Evolutionary conservation across 768 basidiomycete genomes (phyloP), one percentile per base, ranked within the genome.

Genomic region (Rhizopogon roseolus): DNA sequence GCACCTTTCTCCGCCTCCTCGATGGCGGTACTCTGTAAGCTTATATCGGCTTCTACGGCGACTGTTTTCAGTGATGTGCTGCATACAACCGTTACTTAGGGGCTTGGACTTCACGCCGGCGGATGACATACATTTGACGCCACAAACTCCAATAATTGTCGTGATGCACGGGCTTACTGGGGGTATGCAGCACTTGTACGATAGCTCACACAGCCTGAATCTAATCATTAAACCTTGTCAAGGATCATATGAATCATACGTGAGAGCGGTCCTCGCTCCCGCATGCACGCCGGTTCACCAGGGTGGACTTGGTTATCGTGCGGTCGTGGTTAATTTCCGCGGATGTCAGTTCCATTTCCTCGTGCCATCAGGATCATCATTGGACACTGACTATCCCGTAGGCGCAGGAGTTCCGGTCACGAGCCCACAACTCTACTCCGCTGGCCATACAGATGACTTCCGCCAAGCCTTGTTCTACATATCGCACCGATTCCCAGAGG

Each of bases 211-310:
- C 54, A 17, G 36, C 42, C 40, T 34, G 22, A 32, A 28, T 37
- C 27, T 42, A 32, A 41, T 57, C 40, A 29, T 25, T 59, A 34
- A 61, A 32, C 38, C 41, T 54, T 50, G 57, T 32, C 55, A 57
- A 92, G 90, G 91, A 38, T 93, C 90, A 17, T 83, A 96, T 65
- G 96, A 96, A 75, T 77, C 86, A 17, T 98, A 97, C 64, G 90
- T 97, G 41, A 78, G 93, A 57, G 85, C 89, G 28, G 78, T 97
- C 43, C 74, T 98, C 4, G 79, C 81, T 48, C 86, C 82, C 54
- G 87, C 86, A 13, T 86, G 86, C 65, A 76, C 77, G 28, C 79
- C 89, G 27, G 77, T 84, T 6, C 77, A 80, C 40, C 75, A 88
- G 61, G 92, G 90, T n/a, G 96, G 95, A 2, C 73, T 96, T 50